phyloP scores from a whole-genome alignment of 2,329 filamentous ascomycete species.

The Cladophialophora chaetospira region DNA sequence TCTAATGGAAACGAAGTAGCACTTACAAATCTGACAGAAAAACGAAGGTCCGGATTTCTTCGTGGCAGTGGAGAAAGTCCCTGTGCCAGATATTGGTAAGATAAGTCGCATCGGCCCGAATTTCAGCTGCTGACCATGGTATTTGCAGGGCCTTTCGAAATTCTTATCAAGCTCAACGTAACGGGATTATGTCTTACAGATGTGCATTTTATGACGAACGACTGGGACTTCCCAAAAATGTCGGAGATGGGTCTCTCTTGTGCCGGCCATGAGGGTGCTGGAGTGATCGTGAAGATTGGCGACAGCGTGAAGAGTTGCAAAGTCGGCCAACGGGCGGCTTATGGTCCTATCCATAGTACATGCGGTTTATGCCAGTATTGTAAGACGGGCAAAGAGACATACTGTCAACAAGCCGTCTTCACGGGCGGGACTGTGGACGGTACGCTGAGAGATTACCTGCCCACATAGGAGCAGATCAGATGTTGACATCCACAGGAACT shows the following conservation, averaged over 20 bases:
- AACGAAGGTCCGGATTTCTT: conserved; percentile 33
- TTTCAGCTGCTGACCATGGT: not conserved
- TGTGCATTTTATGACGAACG: conserved; percentile 59
- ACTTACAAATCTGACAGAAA: conserved; percentile 23
- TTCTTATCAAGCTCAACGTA: conserved; percentile 59
- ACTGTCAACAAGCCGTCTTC: conserved; percentile 50
- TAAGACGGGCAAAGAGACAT: conserved; percentile 57
- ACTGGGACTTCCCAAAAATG: conserved; percentile 54
- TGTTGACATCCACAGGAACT: conserved; percentile 41
- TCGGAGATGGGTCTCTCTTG: conserved; percentile 47
- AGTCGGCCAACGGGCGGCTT: conserved; percentile 56
- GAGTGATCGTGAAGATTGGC: conserved; percentile 60
- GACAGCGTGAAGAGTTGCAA: conserved; percentile 55
- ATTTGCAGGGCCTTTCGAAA: conserved; percentile 52
- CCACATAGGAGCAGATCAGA: not conserved
- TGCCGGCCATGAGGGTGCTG: conserved; percentile 59
- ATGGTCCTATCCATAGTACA: conserved; percentile 55
- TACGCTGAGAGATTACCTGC: conserved; percentile 9
- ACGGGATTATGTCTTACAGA: conserved; percentile 62
- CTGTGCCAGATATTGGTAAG: conserved; percentile 32
- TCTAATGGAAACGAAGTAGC: no score
- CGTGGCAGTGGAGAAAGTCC: no score
- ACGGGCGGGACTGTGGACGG: conserved; percentile 45
- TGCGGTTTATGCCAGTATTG: conserved; percentile 56
- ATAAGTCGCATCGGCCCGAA: not conserved